Evolutionary conservation across 441 rosid species (phyloP).

Genomic region (Pelargonium citronellum): DNA sequence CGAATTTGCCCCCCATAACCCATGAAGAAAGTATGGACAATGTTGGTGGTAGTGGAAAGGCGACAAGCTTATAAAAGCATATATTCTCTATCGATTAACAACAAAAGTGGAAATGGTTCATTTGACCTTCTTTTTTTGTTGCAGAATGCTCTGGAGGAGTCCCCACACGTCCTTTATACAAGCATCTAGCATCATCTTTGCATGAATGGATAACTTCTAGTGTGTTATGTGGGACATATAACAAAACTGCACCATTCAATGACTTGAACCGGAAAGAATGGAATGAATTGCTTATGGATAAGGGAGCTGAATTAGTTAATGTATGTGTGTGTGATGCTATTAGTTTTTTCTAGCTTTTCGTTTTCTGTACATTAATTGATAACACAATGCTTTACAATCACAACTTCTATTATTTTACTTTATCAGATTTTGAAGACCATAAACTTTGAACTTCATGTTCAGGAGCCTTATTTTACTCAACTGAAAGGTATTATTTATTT

Average conservation of each 20-base stretch:
- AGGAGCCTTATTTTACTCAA: constrained; percentile 25
- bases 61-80: not conserved
- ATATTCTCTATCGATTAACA: not conserved
- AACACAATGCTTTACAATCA: not conserved
- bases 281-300: constrained; percentile 11
- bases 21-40: not conserved
- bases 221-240: not conserved
- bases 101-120: not conserved
- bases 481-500: constrained; percentile 16
- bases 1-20: not conserved
- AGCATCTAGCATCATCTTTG: constrained; percentile 17
- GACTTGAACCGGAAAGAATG: constrained; percentile 9
- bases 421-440: constrained; percentile 22
- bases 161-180: constrained; percentile 21
- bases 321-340: not conserved
- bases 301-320: constrained; percentile 20
- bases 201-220: constrained; percentile 19
- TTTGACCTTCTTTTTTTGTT: not conserved
- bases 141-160: constrained; percentile 14
- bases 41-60: not conserved
- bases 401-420: not conserved
- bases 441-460: constrained; percentile 23
- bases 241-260: not conserved
- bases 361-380: not conserved
- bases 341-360: not conserved